Conservation (phyloP, 352 stramenopile species). For the Saprolegnia diclina region DNA sequence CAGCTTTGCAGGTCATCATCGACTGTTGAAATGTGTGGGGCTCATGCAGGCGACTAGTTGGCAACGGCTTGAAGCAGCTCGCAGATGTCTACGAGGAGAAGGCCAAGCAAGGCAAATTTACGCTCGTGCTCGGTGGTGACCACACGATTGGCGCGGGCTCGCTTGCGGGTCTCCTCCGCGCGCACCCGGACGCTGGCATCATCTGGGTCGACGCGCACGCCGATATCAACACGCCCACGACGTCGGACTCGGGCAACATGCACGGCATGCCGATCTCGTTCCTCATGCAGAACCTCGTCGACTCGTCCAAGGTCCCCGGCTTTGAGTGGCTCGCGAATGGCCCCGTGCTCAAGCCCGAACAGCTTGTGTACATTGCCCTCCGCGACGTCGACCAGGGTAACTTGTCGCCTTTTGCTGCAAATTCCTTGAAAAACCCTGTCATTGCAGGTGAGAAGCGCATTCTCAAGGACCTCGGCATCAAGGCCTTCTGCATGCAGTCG, state of each 20-base stretch:
- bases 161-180: constrained; percentile 87
- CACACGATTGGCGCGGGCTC: constrained; percentile 94
- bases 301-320: constrained; percentile 85
- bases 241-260: constrained; percentile 93
- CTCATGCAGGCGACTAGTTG: constrained; percentile 47
- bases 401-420: not conserved
- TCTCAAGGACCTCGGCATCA: constrained; percentile 91
- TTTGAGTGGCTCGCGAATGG: constrained; percentile 90
- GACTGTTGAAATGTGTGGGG: not conserved
- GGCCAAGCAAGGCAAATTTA: constrained; percentile 88
- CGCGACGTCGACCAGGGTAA: constrained; percentile 85
- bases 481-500: constrained; percentile 95
- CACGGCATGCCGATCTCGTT: constrained; percentile 97
- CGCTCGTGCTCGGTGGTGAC: constrained; percentile 93
- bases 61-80: constrained; percentile 78
- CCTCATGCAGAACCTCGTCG: constrained; percentile 88
- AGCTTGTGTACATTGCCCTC: constrained; percentile 95
- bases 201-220: constrained; percentile 98
- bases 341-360: constrained; percentile 67
- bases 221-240: constrained; percentile 95
- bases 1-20: constrained; percentile 49
- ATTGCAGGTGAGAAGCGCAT: constrained; percentile 70
- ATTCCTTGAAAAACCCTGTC: not conserved
- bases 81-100: constrained; percentile 81
- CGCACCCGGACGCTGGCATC: constrained; percentile 89